These are phyloP conservation scores for Starmerella kuoi DNA, from an alignment of 805 yeast species.

Conservation along the genomic window DNA sequence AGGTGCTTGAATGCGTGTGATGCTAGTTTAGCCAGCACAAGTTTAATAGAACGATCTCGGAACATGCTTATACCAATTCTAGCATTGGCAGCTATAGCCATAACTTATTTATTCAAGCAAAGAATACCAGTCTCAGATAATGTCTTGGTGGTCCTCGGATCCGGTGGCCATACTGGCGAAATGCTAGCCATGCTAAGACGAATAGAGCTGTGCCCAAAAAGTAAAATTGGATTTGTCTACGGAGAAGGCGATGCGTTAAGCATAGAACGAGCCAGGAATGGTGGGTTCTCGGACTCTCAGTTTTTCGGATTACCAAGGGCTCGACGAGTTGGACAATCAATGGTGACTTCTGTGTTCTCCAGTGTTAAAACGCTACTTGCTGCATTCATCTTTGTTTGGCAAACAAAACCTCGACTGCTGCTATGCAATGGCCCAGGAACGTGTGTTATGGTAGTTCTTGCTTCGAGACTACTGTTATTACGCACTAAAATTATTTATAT, in stretches of 20 bases:
- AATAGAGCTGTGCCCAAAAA: conserved; percentile 25
- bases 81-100: conserved; percentile 4
- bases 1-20: no score
- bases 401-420: conserved; percentile 34
- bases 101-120: not conserved
- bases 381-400: conserved; percentile 26
- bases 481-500: conserved; percentile 56
- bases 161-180: conserved; percentile 97
- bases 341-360: conserved; percentile 36
- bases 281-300: conserved; percentile 2
- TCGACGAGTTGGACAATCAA: conserved; percentile 46
- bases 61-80: conserved; percentile 8
- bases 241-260: conserved; percentile 46
- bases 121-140: conserved; percentile 8
- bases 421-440: conserved; percentile 76
- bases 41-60: not conserved
- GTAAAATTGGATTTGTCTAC: conserved; percentile 28
- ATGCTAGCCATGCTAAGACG: conserved; percentile 57
- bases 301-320: conserved; percentile 41
- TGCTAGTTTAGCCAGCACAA: no score
- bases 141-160: conserved; percentile 63
- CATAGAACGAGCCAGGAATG: conserved; percentile 25
- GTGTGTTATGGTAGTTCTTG: conserved; percentile 40
- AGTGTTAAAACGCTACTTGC: conserved; percentile 32
- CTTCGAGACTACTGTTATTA: conserved; percentile 30